Percentiles rank a stretch among this genome's conserved stretches.
Evolutionary conservation across 495 filamentous ascomycete genomes (phyloP).

Genomic region (Thozetella sp.): DNA sequence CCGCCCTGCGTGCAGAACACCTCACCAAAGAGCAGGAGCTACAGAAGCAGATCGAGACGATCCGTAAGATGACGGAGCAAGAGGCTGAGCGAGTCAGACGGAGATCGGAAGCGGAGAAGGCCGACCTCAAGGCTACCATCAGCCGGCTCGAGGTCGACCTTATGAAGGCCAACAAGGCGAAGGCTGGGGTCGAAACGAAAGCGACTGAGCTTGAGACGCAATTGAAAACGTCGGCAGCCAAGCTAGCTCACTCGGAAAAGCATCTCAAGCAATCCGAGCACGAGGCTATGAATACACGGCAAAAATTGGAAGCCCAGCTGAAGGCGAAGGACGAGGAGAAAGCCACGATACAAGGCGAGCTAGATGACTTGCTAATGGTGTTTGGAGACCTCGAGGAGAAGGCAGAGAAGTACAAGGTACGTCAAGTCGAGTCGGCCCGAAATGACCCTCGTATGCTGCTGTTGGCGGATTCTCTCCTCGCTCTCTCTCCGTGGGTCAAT

Average conservation of each 20-base stretch:
- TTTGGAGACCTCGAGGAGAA: conserved; percentile 92
- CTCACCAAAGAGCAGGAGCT: conserved; percentile 47
- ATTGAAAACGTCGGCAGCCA: conserved; percentile 5
- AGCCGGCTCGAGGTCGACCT: conserved; percentile 60
- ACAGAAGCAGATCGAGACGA: conserved; percentile 37
- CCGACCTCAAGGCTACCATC: conserved; percentile 62
- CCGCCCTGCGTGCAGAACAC: conserved; percentile 27
- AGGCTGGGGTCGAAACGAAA: conserved; percentile 25
- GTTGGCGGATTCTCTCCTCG: not conserved
- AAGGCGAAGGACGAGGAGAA: conserved; percentile 66
- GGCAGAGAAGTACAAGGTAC: conserved; percentile 76
- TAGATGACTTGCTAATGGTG: conserved; percentile 85
- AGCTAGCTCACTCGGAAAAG: conserved; percentile 20
- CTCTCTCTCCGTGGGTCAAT: no score
- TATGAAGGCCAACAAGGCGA: conserved; percentile 60
- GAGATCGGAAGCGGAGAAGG: conserved; percentile 58
- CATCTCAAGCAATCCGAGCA: conserved; percentile 20
- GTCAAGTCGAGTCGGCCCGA: conserved; percentile 16
- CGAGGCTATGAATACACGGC: conserved; percentile 11
- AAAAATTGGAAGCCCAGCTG: conserved; percentile 32
- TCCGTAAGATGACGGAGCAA: conserved; percentile 35
- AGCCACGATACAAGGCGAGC: conserved; percentile 64
- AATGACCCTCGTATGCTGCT: not conserved
- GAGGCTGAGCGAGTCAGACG: conserved; percentile 39
- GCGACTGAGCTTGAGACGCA: conserved; percentile 22